phyloP scores from a whole-genome alignment of 2,329 filamentous ascomycete genomes.

The Fusarium verticillioides region DNA sequence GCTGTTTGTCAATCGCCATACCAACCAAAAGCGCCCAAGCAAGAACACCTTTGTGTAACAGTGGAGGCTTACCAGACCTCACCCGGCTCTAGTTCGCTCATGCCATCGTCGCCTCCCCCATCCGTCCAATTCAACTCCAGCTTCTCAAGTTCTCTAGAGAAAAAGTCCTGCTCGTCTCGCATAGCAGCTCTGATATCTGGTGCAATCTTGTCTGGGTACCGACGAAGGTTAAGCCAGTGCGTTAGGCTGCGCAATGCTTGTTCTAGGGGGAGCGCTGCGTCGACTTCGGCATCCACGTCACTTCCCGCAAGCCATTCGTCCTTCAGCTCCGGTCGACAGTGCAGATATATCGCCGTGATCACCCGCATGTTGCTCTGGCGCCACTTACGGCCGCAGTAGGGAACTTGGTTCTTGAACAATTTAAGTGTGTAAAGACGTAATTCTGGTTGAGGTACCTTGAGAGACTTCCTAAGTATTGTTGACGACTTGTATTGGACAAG shows the following conservation, averaged over 20 bases:
- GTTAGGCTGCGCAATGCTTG: slow-evolving; percentile 89
- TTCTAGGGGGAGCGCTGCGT: slow-evolving; percentile 90
- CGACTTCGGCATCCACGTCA: slow-evolving; percentile 92
- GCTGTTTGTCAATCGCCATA: not conserved
- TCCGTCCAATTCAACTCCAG: slow-evolving; percentile 67
- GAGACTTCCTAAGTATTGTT: slow-evolving; percentile 88
- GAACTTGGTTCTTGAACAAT: slow-evolving; percentile 98
- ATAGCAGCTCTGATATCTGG: slow-evolving; percentile 66
- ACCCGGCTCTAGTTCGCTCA: slow-evolving; percentile 49
- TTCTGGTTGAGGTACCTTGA: slow-evolving; percentile 89
- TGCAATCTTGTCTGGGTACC: slow-evolving; percentile 83
- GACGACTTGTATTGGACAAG: slow-evolving; percentile 96
- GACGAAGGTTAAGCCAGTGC: slow-evolving; percentile 91
- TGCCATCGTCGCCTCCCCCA: slow-evolving; percentile 48
- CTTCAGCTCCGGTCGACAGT: slow-evolving; percentile 89
- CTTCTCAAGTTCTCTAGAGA: slow-evolving; percentile 79
- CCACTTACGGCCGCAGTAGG: slow-evolving; percentile 98
- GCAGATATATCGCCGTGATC: slow-evolving; percentile 95
- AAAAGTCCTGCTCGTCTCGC: slow-evolving; percentile 82
- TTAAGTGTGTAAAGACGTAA: slow-evolving; percentile 95
- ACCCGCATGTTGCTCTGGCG: slow-evolving; percentile 98
- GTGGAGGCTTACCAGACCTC: slow-evolving; percentile 41
- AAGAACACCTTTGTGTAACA: slow-evolving; percentile 6
- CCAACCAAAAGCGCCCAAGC: slow-evolving; percentile 3
- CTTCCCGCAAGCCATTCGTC: slow-evolving; percentile 95